These are phyloP conservation scores for Microcyclospora pomicola DNA, from an alignment of 2,329 filamentous ascomycete genomes.

Conservation along the genomic window DNA sequence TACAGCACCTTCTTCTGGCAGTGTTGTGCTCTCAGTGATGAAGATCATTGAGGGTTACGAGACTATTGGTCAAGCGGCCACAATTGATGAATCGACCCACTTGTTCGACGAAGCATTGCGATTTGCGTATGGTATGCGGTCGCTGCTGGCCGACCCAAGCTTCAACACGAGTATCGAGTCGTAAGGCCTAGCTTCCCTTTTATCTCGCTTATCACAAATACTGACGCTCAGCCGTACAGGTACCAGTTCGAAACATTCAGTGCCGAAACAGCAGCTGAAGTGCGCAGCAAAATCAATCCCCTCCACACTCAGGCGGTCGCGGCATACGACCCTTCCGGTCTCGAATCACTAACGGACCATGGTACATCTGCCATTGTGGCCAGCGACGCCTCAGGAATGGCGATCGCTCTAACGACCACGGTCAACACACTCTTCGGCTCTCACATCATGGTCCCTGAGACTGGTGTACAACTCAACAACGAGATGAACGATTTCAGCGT, in stretches of 20 bases:
- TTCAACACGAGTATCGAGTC: constrained; percentile 49
- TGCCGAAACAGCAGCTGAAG: constrained; percentile 41
- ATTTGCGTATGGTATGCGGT: constrained; percentile 67
- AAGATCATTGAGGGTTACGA: constrained; percentile 73
- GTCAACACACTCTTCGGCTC: constrained; percentile 79
- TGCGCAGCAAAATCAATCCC: constrained; percentile 58
- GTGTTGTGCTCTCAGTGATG: constrained; percentile 59
- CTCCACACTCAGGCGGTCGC: constrained; percentile 54
- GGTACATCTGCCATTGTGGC: constrained; percentile 63
- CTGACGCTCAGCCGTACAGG: constrained; percentile 14
- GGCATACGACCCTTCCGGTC: constrained; percentile 55
- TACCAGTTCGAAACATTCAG: constrained; percentile 59
- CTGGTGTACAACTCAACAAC: constrained; percentile 61
- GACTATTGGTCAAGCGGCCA: constrained; percentile 43
- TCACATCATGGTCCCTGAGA: constrained; percentile 62
- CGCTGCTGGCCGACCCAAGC: constrained; percentile 68
- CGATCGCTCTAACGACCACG: constrained; percentile 72
- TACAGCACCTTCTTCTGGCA: constrained; percentile 65
- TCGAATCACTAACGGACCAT: constrained; percentile 55
- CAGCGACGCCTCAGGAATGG: constrained; percentile 58
- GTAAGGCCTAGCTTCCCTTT: no score
- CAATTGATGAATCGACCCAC: constrained; percentile 59
- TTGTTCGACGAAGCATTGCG: constrained; percentile 77
- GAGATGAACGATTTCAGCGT: constrained; percentile 67
- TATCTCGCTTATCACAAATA: no score